These are phyloP conservation scores for Tetrahymena elliotti DNA, from an alignment of 73 alveolate genomes.

Conservation along the genomic window DNA sequence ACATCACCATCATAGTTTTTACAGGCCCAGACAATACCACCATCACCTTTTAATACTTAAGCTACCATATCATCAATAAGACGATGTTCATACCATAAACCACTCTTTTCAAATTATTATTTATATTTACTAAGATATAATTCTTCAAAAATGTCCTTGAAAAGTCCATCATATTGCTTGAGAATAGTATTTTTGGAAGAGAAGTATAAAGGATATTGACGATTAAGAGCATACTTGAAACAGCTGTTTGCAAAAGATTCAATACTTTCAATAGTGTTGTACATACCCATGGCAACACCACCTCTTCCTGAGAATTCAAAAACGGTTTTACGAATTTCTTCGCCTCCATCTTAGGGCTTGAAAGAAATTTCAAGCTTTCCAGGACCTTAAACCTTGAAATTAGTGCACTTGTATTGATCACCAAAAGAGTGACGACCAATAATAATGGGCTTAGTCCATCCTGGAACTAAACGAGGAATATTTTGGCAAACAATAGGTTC, in stretches of 20 bases:
- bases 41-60: slow-evolving; percentile 53
- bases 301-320: slow-evolving; percentile 65
- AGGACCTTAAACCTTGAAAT: slow-evolving; percentile 54
- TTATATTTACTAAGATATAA: slow-evolving; percentile 45
- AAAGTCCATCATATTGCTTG: slow-evolving; percentile 81
- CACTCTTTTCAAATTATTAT: slow-evolving; percentile 54
- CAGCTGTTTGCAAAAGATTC: slow-evolving; percentile 68
- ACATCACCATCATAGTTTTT: slow-evolving; percentile 88
- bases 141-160: slow-evolving; percentile 78
- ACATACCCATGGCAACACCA: slow-evolving; percentile 83
- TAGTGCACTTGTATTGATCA: slow-evolving; percentile 81
- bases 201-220: slow-evolving; percentile 72
- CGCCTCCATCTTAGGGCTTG: slow-evolving; percentile 63
- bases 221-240: slow-evolving; percentile 64
- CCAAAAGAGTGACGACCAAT: slow-evolving; percentile 91
- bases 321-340: slow-evolving; percentile 42
- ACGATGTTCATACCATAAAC: slow-evolving; percentile 82
- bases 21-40: slow-evolving; percentile 88
- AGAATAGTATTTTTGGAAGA: slow-evolving; percentile 81
- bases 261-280: slow-evolving; percentile 79
- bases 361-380: slow-evolving; percentile 60
- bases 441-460: slow-evolving; percentile 83
- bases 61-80: slow-evolving; percentile 78
- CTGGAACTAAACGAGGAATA: slow-evolving; percentile 83
- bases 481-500: slow-evolving; percentile 79